phyloP scores from a whole-genome alignment of 2,329 filamentous ascomycete species.

The Aspergillus brasiliensis region DNA sequence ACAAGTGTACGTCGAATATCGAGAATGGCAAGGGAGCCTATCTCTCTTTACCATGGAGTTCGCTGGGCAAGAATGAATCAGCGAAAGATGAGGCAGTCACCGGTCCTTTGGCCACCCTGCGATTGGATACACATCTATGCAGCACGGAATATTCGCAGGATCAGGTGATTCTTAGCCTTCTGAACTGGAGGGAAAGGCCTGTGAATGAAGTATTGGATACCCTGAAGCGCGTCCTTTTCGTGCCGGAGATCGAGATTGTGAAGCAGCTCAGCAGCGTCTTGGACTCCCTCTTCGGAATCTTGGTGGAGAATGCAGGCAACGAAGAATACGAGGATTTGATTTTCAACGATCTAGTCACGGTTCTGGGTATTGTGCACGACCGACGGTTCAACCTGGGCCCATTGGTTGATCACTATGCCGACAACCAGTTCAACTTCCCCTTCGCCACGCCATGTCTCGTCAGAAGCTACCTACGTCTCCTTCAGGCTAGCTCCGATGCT shows the following conservation, averaged over 20 bases:
- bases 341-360: conserved; percentile 85
- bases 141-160: conserved; percentile 96
- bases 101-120: conserved; percentile 76
- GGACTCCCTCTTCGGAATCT: conserved; percentile 84
- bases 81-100: conserved; percentile 73
- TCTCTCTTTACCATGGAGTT: conserved; percentile 77
- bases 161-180: conserved; percentile 75
- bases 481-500: conserved; percentile 79
- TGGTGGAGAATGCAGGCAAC: conserved; percentile 87
- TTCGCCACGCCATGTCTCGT: conserved; percentile 88
- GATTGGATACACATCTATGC: conserved; percentile 82
- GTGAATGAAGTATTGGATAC: conserved; percentile 72
- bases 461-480: conserved; percentile 78
- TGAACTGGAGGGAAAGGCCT: conserved; percentile 81
- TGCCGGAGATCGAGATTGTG: conserved; percentile 96
- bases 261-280: conserved; percentile 89
- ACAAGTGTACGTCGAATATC: conserved; percentile 80
- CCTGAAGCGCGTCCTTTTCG: conserved; percentile 82
- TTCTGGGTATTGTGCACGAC: conserved; percentile 92
- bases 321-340: conserved; percentile 91
- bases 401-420: conserved; percentile 87
- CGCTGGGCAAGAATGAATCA: conserved; percentile 66
- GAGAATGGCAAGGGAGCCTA: conserved; percentile 80
- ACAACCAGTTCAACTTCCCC: conserved; percentile 86
- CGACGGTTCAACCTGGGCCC: conserved; percentile 89